These are phyloP conservation scores for Pichia sp. DNA, from an alignment of 1,139 yeast genomes.

Conservation along the genomic window DNA sequence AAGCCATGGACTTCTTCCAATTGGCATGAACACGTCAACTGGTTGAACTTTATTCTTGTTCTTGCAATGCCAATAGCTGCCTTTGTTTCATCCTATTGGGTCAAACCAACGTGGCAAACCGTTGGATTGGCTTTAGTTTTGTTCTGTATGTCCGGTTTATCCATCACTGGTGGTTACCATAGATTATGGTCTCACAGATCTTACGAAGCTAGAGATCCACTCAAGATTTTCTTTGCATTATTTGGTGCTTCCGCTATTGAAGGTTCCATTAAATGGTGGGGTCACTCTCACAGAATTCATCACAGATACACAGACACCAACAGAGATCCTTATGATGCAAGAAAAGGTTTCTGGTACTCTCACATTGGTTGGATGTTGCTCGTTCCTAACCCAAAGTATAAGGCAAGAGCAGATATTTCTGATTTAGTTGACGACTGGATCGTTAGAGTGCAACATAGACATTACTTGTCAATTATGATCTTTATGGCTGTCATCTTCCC, in stretches of 20 bases:
- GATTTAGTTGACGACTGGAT: constrained; percentile 89
- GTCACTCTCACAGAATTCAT: constrained; percentile 94
- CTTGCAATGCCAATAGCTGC: constrained; percentile 66
- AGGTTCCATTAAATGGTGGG: constrained; percentile 99
- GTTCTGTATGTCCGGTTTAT: constrained; percentile 71
- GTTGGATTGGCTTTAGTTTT: constrained; percentile 50
- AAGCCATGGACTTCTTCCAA: constrained; percentile 81
- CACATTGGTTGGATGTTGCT: constrained; percentile 98
- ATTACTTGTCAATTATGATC: constrained; percentile 66
- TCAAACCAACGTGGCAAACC: constrained; percentile 58
- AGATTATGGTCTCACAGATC: constrained; percentile 87
- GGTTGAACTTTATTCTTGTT: constrained; percentile 85
- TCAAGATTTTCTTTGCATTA: constrained; percentile 65
- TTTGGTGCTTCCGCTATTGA: constrained; percentile 95
- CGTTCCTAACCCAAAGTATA: constrained; percentile 88
- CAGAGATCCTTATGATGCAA: constrained; percentile 96
- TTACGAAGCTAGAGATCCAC: constrained; percentile 67
- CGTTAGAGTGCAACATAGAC: constrained; percentile 89
- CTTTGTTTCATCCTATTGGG: constrained; percentile 38
- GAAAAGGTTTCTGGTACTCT: constrained; percentile 91
- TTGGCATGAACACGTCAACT: constrained; percentile 86
- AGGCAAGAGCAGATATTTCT: constrained; percentile 94
- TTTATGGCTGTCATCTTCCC: constrained; percentile 70
- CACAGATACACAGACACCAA: constrained; percentile 96
- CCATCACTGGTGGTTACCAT: constrained; percentile 95